These are phyloP conservation scores for Ustilago nuda DNA, from an alignment of 1,284 basidiomycete species.

Conservation along the genomic window DNA sequence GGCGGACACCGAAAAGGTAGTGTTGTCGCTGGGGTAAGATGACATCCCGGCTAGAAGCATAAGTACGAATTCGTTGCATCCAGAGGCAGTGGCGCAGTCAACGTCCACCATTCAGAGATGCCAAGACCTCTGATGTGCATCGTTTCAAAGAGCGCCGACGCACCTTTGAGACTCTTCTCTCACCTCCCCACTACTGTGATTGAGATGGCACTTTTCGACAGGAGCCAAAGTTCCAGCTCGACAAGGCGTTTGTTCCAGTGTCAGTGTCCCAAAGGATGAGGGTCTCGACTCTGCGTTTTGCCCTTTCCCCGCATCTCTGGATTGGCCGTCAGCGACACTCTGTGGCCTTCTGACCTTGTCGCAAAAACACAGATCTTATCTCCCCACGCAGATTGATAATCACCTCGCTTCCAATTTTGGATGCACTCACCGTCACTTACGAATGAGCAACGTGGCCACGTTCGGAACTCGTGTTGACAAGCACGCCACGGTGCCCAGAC, in stretches of 20 bases:
- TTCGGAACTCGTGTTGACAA: slow-evolving; percentile 8
- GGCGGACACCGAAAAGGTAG: neutral
- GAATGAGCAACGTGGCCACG: slow-evolving; percentile 12
- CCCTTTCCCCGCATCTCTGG: slow-evolving; percentile 15
- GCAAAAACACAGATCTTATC: slow-evolving; percentile 2
- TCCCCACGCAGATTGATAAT: slow-evolving; percentile 18
- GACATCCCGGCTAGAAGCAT: neutral
- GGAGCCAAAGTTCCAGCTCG: neutral
- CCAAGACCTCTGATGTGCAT: slow-evolving; percentile 32
- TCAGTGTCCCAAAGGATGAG: neutral
- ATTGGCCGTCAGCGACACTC: neutral
- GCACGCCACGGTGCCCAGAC: slow-evolving; percentile 22
- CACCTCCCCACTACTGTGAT: neutral
- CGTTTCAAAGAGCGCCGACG: slow-evolving; percentile 20
- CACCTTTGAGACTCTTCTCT: slow-evolving; percentile 8
- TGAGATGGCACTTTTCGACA: slow-evolving; percentile 36
- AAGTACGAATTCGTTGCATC: neutral
- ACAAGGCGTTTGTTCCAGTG: slow-evolving; percentile 5
- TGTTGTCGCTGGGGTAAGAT: neutral
- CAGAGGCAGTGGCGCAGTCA: neutral
- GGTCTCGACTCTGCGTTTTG: slow-evolving; percentile 2
- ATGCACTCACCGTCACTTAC: neutral
- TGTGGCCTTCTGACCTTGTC: neutral
- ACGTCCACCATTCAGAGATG: neutral
- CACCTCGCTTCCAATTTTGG: slow-evolving; percentile 5